phyloP scores from a whole-genome alignment of 768 basidiomycete species.

The Suillus hirtellus region DNA sequence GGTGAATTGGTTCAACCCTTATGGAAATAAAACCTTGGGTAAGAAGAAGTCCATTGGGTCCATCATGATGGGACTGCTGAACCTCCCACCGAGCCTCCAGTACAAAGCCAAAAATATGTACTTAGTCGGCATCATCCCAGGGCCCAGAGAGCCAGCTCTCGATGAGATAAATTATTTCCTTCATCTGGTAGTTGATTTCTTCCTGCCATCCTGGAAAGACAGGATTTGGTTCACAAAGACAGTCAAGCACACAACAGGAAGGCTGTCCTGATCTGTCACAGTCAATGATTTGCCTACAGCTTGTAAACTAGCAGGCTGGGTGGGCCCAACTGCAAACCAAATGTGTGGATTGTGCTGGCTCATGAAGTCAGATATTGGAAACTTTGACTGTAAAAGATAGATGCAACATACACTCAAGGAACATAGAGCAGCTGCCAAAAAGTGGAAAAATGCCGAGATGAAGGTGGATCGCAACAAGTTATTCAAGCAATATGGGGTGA shows the following conservation, averaged over 20 bases:
- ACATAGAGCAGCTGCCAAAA: slow-evolving; percentile 18
- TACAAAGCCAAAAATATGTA: slow-evolving; percentile 5
- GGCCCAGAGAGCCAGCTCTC: no score
- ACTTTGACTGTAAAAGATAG: slow-evolving; percentile 31
- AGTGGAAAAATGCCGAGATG: slow-evolving; percentile 25
- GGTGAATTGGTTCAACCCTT: slow-evolving; percentile 31
- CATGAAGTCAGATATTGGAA: slow-evolving; percentile 18
- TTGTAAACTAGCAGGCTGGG: no score
- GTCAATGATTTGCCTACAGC: no score
- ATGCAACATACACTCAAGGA: slow-evolving; percentile 14
- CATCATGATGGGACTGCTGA: slow-evolving; percentile 21
- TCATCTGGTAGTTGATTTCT: no score
- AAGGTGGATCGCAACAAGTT: slow-evolving; percentile 15
- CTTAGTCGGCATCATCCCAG: no score
- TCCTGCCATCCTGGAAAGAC: slow-evolving; percentile 26
- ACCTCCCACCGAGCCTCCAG: slow-evolving; percentile 21
- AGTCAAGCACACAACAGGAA: slow-evolving; percentile 21
- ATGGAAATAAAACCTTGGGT: slow-evolving; percentile 22
- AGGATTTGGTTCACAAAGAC: slow-evolving; percentile 32
- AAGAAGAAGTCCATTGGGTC: slow-evolving; percentile 16
- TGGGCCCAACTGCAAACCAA: no score
- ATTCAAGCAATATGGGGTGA: slow-evolving; percentile 23
- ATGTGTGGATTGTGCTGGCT: no score
- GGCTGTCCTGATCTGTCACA: slow-evolving; percentile 25
- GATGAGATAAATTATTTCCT: no score